Conservation (phyloP, 2,329 filamentous ascomycete species). For the Pseudogymnoascus sp. region DNA sequence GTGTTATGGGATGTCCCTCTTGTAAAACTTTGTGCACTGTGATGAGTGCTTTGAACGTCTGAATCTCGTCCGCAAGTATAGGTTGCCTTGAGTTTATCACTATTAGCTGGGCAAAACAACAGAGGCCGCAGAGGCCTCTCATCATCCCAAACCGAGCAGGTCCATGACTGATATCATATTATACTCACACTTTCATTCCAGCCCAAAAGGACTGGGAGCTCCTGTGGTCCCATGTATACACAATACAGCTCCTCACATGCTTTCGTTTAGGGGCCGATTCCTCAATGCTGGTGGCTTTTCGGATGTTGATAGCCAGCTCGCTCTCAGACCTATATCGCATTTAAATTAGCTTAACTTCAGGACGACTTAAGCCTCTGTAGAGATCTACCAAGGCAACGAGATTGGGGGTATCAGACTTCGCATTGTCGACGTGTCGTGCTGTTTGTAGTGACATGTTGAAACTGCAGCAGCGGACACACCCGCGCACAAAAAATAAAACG, state of each 20-base stretch:
- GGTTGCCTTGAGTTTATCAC: constrained; percentile 59
- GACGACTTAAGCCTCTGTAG: neutral
- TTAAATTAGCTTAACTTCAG: neutral
- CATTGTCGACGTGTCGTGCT: constrained; percentile 8
- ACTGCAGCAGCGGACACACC: neutral
- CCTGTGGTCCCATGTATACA: constrained; percentile 99
- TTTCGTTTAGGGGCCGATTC: constrained; percentile 68
- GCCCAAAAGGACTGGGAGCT: constrained; percentile 93
- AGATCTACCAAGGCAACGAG: neutral
- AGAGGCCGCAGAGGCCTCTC: neutral
- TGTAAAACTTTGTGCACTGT: constrained; percentile 96
- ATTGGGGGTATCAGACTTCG: constrained; percentile 1
- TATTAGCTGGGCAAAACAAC: constrained; percentile 10
- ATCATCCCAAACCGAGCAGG: neutral
- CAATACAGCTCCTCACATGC: constrained; percentile 95
- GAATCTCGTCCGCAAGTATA: constrained; percentile 95
- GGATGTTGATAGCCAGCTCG: constrained; percentile 62
- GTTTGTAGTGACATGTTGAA: constrained; percentile 8
- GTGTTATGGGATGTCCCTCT: constrained; percentile 81
- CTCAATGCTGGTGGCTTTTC: constrained; percentile 60
- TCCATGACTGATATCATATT: neutral
- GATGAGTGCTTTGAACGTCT: constrained; percentile 97
- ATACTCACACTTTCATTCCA: constrained; percentile 89
- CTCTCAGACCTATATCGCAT: constrained; percentile 50
- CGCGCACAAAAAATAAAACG: neutral